A percentile compares a stretch with the other conserved stretches of the same genome.
phyloP scores from a whole-genome alignment of 768 basidiomycete genomes.

The Lactarius psammicola region DNA sequence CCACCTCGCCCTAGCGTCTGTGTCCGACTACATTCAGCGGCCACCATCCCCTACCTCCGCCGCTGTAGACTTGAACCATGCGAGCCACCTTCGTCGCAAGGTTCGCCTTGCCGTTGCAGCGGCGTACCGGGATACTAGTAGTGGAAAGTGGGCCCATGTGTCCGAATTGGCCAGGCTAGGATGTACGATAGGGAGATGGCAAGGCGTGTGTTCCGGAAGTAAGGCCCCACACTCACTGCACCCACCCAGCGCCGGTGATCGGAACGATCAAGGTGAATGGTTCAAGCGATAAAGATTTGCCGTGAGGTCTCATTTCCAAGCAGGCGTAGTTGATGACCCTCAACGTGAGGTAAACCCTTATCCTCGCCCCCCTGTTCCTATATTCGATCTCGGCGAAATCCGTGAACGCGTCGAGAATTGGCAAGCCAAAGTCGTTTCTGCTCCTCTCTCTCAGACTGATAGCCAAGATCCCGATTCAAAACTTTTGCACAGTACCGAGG shows the following conservation, averaged over 20 bases:
- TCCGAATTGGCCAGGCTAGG: constrained; percentile 24
- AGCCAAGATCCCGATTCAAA: not conserved
- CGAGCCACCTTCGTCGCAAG: constrained; percentile 13
- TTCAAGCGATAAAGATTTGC: not conserved
- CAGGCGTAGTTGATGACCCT: constrained; percentile 4
- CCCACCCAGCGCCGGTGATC: not conserved
- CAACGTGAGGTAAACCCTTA: constrained; percentile 9
- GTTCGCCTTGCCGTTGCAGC: constrained; percentile 20
- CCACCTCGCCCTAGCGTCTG: constrained; percentile 19
- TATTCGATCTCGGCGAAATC: constrained; percentile 5
- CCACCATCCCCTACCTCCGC: constrained; percentile 19
- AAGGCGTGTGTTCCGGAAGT: constrained; percentile 23
- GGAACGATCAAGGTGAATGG: constrained; percentile 16
- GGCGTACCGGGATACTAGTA: constrained; percentile 19
- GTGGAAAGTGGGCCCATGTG: constrained; percentile 25
- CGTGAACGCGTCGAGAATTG: constrained; percentile 21
- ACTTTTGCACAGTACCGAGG: not conserved
- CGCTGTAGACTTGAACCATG: constrained; percentile 10
- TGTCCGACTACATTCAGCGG: constrained; percentile 11
- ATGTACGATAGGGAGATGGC: constrained; percentile 24
- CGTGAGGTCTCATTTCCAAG: constrained; percentile 8
- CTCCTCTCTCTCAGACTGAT: constrained; percentile 7
- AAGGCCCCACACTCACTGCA: not conserved
- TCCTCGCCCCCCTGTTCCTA: constrained; percentile 12
- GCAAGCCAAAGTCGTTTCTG: constrained; percentile 16